Base-by-base conservation (phyloP, 768 basidiomycete species). In the Cantharellus anzutake region DNA sequence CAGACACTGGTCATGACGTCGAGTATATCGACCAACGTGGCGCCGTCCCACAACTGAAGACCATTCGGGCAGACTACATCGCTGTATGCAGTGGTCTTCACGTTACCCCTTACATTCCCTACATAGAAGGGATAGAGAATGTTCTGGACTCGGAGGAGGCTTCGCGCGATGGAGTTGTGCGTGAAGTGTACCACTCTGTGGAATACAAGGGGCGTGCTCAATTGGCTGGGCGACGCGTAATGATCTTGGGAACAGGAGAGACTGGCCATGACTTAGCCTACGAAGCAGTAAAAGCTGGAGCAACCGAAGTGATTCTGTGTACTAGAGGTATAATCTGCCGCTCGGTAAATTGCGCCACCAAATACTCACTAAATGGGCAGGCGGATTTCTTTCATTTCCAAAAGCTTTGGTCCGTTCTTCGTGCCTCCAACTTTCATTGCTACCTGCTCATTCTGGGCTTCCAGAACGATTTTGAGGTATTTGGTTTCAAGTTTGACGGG, bases 181-280 rank as follows among this genome's bases (percentile, higher is more conserved):
- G 71, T 4, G 62, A 60, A 29, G 70, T 71, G 2, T 72, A 77
- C 58, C 80, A 82, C 65, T 81, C 79, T 2, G 67, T 68, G 3
- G 65, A 73, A 41, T 81, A 81, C 70, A 80, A 80, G 64, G 64
- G 66, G 3, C 73, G 75, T 11, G 63, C 67, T 0, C 75, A 79
- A 62, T 68, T 81, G 5, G 51, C 61, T 11, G 74, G 72, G 35
- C 73, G 74, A 63, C 70, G 72, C 34, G 74, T 82, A 29, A 70
- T 81, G 70, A 73, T 82, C 34, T 70, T 81, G 16, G 80, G 80
- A 0, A 77, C 75, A 5, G 80, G 80, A 2, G 80, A 82, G 66
- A 82, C 80, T 3, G 79, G 79, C 2, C 78, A 80, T 76, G 80
- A 82, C 63, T 67, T 82, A 16, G 77, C 66, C 1, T 73, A 73